Base-by-base conservation (phyloP, 768 basidiomycete genomes). In the Pleurotus sapidus region DNA sequence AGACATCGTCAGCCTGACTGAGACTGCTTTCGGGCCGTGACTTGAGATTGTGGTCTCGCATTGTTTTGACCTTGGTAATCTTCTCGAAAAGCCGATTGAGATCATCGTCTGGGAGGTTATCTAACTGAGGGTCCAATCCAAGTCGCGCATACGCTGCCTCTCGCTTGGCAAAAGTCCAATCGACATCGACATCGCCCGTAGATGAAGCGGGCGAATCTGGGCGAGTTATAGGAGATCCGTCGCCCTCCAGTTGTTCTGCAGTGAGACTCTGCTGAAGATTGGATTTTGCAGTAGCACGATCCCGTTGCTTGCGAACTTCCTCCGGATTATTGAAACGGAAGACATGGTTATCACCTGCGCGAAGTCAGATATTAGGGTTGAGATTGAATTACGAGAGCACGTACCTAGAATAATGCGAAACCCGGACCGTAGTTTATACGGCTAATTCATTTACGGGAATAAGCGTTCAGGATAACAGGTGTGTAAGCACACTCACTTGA, bases 281-380 rank as follows among this genome's bases (percentile, higher is more conserved):
- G 18, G 89, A 90, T 67, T 82, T 87, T 54, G 82, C 79, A 8
- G 84, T 87, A 2, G 88, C 89, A 42, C 91, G 86, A 71, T 95
- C 90, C 43, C 94, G 86, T 65, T 86, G 89, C 67, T 92, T 94
- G 61, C 94, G 91, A 60, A 95, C 94, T 71, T 94, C 93, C 70
- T 95, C 93, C 0, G 94, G 94, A 65, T 96, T 91, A 67, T 92
- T 98, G 73, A 97, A 98, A 15, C 97, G 85, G 72, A 99, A 99
- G 56, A 98, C 95, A 74, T 99, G 97, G 61, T 94, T 88, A 63
- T 98, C 95, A 55, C 96, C 92, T 93, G 59, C 47, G 56, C 45
- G 18, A 57, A 58, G 8, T 34, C 30, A 56, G 30, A 38, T 56
- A 57, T 60, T 23, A 63, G 57, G 18, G 46, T 61, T 39, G 55